A percentile compares a stretch with the other conserved stretches of the same genome.
Evolutionary conservation across 2,329 filamentous ascomycete genomes (phyloP).

Genomic region (Eurotiales sp.): DNA sequence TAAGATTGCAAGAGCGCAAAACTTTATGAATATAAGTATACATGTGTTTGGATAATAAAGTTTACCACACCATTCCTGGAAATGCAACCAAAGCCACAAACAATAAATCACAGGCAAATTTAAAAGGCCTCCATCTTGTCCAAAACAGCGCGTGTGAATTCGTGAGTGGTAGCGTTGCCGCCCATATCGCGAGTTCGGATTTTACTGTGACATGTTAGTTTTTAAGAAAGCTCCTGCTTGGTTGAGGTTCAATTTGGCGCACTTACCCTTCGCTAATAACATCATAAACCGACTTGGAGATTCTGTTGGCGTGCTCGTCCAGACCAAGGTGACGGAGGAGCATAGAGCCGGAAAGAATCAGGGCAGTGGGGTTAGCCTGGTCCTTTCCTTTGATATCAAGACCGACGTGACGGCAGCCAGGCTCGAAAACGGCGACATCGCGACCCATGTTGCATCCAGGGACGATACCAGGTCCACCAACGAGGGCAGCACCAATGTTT

Average conservation of each 20-base stretch:
- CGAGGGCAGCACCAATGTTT: conserved; percentile 96
- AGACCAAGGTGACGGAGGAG: conserved; percentile 94
- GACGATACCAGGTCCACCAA: conserved; percentile 94
- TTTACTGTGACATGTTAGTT: conserved; percentile 53
- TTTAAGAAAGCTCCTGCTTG: background rate
- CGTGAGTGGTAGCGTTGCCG: conserved; percentile 79
- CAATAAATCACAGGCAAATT: conserved; percentile 15
- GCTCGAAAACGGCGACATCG: conserved; percentile 97
- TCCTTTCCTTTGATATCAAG: conserved; percentile 99
- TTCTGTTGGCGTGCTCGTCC: conserved; percentile 96
- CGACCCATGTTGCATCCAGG: conserved; percentile 99
- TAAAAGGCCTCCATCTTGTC: conserved; percentile 81
- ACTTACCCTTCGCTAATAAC: conserved; percentile 86
- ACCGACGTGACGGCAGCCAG: conserved; percentile 97
- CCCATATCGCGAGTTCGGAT: conserved; percentile 94
- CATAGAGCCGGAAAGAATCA: conserved; percentile 95
- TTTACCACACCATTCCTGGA: conserved; percentile 3
- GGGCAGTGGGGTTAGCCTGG: conserved; percentile 94
- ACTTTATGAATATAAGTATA: conserved; percentile 15
- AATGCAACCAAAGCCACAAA: conserved; percentile 1
- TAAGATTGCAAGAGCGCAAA: background rate
- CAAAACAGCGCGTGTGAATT: conserved; percentile 92
- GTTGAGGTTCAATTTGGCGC: background rate
- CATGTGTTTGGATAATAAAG: conserved; percentile 10
- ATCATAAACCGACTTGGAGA: conserved; percentile 75